A percentile compares a stretch with the other conserved stretches of the same genome.
These are phyloP conservation scores for Meyerozyma carpophila DNA, from an alignment of 1,139 yeast genomes.

Conservation along the genomic window DNA sequence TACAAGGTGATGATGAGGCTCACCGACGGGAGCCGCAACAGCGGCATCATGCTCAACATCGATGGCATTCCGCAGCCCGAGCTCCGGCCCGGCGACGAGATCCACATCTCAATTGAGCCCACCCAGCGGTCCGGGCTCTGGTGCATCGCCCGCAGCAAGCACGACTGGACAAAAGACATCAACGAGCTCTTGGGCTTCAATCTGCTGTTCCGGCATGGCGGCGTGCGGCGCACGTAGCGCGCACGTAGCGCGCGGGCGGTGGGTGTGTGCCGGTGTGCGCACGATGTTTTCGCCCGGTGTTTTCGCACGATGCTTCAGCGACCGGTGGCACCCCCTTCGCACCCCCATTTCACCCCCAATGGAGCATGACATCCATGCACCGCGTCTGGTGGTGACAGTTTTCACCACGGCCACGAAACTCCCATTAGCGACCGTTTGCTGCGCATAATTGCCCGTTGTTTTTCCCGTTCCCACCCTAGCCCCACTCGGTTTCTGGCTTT, in stretches of 20 bases:
- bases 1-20: constrained; percentile 65
- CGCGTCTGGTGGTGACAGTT: background rate
- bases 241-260: no score
- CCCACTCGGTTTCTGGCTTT: background rate
- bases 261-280: no score
- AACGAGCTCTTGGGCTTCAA: constrained; percentile 87
- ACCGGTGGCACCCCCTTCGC: background rate
- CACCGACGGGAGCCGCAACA: constrained; percentile 44
- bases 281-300: no score
- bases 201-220: constrained; percentile 1
- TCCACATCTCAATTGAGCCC: constrained; percentile 58
- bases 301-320: background rate
- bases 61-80: constrained; percentile 78
- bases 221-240: background rate
- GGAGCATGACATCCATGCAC: background rate
- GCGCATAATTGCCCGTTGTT: background rate
- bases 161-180: constrained; percentile 89
- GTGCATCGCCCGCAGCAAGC: constrained; percentile 77
- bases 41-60: constrained; percentile 52
- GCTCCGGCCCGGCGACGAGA: constrained; percentile 70
- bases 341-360: background rate
- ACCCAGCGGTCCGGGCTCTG: constrained; percentile 57
- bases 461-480: background rate
- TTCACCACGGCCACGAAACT: background rate
- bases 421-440: background rate